Evolutionary conservation across 2,329 filamentous ascomycete species (phyloP), one percentile per base, ranked within the genome.

Genomic region (Claviceps maximensis): DNA sequence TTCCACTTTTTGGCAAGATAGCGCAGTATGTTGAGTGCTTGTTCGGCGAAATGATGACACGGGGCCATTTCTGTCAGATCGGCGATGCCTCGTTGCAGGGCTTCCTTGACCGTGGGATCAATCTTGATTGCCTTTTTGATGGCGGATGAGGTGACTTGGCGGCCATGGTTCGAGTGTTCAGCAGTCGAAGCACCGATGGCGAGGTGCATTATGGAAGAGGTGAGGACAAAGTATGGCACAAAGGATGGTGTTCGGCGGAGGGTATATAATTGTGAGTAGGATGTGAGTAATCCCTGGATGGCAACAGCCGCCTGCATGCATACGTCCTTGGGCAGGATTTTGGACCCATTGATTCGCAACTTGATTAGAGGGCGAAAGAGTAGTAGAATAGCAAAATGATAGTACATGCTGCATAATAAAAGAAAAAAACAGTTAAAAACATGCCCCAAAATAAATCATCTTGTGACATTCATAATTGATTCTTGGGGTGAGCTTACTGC

Each of bases 341-440:
- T 76, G 8, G 82, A 85, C 9, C 80, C 78, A 48, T 84, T 75
- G 59, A 86, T 80, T 10, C 72, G 71, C 8, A 82, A 62, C 57
- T 80, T 86, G 61, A 87, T 82, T 40, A 89, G 73, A 0, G 86
- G 86, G 7, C 86, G 76, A 63, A 89, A 89, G 1, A 89, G 75
- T n/a, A 87, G 76, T 0, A 86, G 66, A n/a, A 84, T 83, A 31
- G 80, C 77, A 56, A 82, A 83, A 60, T 86, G 78, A 61, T 86
- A 85, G 57, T 86, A 81, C 82, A 86, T 83, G 63, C 80, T 83
- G 54, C 12, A 4, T 12, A 9, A 15, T 10, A 38, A 9, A 4
- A n/a, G n/a, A n/a, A n/a, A n/a, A n/a, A n/a, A n/a, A n/a, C n/a
- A n/a, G 49, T 49, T 31, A 54, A 31, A 45, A 13, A 44, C 21